Evolutionary conservation across 257 asterid species (phyloP), one percentile per base, ranked within the genome.

Genomic region (Phtheirospermum japonicum): DNA sequence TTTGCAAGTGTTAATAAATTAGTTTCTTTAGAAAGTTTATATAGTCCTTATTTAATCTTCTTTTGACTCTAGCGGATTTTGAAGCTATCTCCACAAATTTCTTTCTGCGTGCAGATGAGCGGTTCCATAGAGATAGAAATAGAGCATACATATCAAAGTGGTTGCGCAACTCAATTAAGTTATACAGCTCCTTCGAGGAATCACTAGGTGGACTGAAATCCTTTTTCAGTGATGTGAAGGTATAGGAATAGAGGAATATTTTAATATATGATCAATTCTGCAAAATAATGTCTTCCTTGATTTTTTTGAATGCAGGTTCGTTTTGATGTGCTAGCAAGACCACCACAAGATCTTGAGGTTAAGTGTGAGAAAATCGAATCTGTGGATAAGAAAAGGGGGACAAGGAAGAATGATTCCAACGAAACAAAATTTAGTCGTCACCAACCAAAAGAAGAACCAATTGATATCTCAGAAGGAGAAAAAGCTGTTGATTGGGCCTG

Each of bases 81-180:
- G 54, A 64, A 65, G 26, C 31, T 63, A 23, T 54, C 13, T 6
- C 59, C 11, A 36, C 34, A 57, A 37, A 31, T 31, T 30, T 67
- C 64, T 43, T 63, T 57, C 64, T 75, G 57, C 72, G 17, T 76
- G 76, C 85, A 92, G 99, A 92, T 74, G 96, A 89, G 78, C 96
- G 99, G 49, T 83, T 89, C 71, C 85, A 80, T 58, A 80, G 77
- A 71, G 95, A 82, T 43, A 81, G 95, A 77, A 92, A 85, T 73
- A 77, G 85, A 79, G 71, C 83, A 72, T 75, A 79, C 78, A 75
- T 89, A 60, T 92, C 99, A 64, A 92, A 87, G 85, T 92, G 99
- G 99, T 67, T 92, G 75, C 90, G 99, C 72, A 89, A 84, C 63
- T 86, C 97, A 19, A 77, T 92, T 69, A 83, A 77, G 75, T 82